These are phyloP conservation scores for Medicago ruthenica DNA, from an alignment of 306 rosid genomes.

Conservation along the genomic window DNA sequence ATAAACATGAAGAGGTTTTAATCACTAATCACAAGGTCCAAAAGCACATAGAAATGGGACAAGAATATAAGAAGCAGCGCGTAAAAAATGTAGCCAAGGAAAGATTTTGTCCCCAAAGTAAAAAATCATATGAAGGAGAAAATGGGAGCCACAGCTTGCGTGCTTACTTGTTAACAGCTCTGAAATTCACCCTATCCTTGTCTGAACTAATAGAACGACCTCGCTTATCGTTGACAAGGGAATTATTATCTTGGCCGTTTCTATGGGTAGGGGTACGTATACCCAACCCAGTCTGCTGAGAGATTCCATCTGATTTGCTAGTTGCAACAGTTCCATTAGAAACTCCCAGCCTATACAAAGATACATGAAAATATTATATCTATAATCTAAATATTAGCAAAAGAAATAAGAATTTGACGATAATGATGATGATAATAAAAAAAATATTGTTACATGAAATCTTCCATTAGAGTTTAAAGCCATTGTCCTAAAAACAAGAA, in stretches of 20 bases:
- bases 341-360: slow-evolving; percentile 70
- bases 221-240: slow-evolving; percentile 76
- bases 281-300: slow-evolving; percentile 81
- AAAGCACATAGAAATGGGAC: slow-evolving; percentile 19
- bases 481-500: slow-evolving; percentile 34
- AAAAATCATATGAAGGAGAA: slow-evolving; percentile 35
- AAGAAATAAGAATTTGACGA: slow-evolving; percentile 10
- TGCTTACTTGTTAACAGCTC: slow-evolving; percentile 86
- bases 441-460: slow-evolving; percentile 23
- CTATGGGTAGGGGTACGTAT: slow-evolving; percentile 80
- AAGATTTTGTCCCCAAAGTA: slow-evolving; percentile 16
- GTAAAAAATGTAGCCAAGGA: slow-evolving; percentile 24
- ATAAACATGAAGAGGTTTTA: slow-evolving; percentile 23
- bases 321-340: slow-evolving; percentile 76
- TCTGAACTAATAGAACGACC: slow-evolving; percentile 79
- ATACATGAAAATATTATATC: slow-evolving; percentile 40
- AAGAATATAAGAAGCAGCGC: slow-evolving; percentile 37
- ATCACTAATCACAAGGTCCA: slow-evolving; percentile 32
- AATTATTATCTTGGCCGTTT: slow-evolving; percentile 73
- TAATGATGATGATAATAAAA: no score
- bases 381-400: slow-evolving; percentile 36
- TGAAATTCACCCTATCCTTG: slow-evolving; percentile 81
- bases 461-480: slow-evolving; percentile 26
- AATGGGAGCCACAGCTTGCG: slow-evolving; percentile 24
- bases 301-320: slow-evolving; percentile 79